Conservation (phyloP, 2,329 filamentous ascomycete genomes). For the Apiospora pterosperma region DNA sequence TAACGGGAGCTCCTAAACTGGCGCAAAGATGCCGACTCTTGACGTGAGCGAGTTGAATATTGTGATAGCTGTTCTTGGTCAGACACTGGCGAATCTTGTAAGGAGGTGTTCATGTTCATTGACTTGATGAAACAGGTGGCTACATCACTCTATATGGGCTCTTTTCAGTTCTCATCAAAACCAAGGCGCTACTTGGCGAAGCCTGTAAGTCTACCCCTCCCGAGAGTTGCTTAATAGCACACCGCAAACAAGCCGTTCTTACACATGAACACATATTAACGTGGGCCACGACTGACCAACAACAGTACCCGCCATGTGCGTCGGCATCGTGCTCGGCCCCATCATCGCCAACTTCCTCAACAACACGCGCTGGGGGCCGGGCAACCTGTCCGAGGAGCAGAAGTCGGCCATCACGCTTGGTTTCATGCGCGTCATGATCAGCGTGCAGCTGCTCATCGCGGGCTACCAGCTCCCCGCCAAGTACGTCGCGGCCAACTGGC, state of each 20-base stretch:
- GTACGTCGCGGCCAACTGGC: constrained; percentile 47
- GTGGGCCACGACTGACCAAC: background rate
- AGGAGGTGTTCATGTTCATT: background rate
- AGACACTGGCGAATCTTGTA: constrained; percentile 10
- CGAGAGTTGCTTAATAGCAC: background rate
- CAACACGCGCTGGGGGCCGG: constrained; percentile 36
- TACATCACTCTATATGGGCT: constrained; percentile 48
- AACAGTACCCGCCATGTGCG: constrained; percentile 50
- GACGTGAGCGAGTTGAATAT: constrained; percentile 51
- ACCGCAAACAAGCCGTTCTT: background rate
- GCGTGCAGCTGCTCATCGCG: constrained; percentile 60
- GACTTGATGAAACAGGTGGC: constrained; percentile 30
- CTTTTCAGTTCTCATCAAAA: constrained; percentile 50
- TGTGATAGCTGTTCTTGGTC: constrained; percentile 43
- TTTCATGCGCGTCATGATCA: constrained; percentile 57
- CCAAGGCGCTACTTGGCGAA: constrained; percentile 51
- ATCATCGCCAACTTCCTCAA: constrained; percentile 51
- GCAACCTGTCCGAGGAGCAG: constrained; percentile 27
- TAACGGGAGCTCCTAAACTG: background rate
- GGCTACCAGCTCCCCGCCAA: constrained; percentile 59
- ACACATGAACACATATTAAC: background rate
- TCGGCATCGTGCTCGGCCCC: constrained; percentile 54
- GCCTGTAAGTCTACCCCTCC: constrained; percentile 36
- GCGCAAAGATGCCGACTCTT: constrained; percentile 39
- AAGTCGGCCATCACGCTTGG: constrained; percentile 40